Evolutionary conservation across 495 filamentous ascomycete species (phyloP), one percentile per base, ranked within the genome.

Genomic region (Penicillium crystallinum): DNA sequence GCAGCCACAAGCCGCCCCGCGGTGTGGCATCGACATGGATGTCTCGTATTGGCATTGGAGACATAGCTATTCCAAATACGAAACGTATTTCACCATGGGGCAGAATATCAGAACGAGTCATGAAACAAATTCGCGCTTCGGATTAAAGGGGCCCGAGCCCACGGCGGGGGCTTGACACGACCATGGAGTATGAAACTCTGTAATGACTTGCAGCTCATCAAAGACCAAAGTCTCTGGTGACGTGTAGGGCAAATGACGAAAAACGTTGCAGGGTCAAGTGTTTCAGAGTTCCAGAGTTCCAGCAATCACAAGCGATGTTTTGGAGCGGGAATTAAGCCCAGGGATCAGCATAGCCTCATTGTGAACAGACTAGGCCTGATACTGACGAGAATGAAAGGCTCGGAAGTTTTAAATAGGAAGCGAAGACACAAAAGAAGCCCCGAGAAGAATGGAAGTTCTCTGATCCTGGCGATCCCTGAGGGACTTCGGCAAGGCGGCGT

Each of bases 401-500:
- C 9, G 23, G n/a, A n/a, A 6, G 0, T 14, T 27, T 27, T 10
- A 23, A 34, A 48, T 38, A 21, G 22, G 2, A 39, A 39, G 22
- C 21, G 22, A 23, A 49, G 23, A 7, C 3, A 3, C 23, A 27
- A 27, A 27, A 27, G 23, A 27, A 27, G 23, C 7, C 23, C 23
- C 23, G 23, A 30, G 9, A 48, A 48, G 27, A 5, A 29, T 2
- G 18, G 8, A 35, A 46, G 19, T 25, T 7, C 22, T 11, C 11
- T 15, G 44, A 48, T 40, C 11, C 36, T 31, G 10, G 44, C 45
- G 39, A 45, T 58, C 47, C 42, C 51, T 42, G 34, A 27, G 12
- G 23, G 56, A 29, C 44, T 67, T 76, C 73, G 73, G 71, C 62
- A 74, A 76, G 42, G 35, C 36, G 31, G 17, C 2, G 12, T 17